Evolutionary conservation across 257 asterid species (phyloP), one percentile per base, ranked within the genome.

Genomic region (Lycium ferocissimum): DNA sequence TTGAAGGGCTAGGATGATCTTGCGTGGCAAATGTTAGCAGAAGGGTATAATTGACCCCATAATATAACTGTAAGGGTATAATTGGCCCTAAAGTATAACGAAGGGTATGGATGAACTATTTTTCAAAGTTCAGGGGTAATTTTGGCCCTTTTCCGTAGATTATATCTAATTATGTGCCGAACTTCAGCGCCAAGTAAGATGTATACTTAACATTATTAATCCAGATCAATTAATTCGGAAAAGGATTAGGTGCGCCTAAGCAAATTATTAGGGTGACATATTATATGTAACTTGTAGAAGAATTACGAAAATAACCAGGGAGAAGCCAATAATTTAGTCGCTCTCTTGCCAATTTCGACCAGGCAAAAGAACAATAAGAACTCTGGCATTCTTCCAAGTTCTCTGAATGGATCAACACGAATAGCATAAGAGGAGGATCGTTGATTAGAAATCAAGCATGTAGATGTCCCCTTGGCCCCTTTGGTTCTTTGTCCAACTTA

Each of bases 301-400:
- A 14, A 14, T 69, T 14, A 14, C 26, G 76, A 69, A 37, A 7
- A 40, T 40, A 45, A 1, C 57, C 18, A 43, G 18, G 11, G 6
- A 22, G 38, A 63, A 18, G 35, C 37, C 37, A 71, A 18, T 71
- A 17, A 71, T 71, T 43, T 71, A 12, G 35, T 71, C 37, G 35
- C 57, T n/a, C 5, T 43, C 37, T 18, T 72, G 49, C 80, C 57
- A 43, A 9, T 72, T 43, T 72, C 18, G 35, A 72, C 6, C 57
- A 72, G 80, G 80, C 38, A n/a, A 72, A 72, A 72, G 37, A 43
- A 43, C 38, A 72, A n/a, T 17, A 72, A n/a, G 18, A 72, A 9
- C 35, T 72, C 80, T 72, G 80, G 80, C 80, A 43, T 45, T 72
- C 58, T 72, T 72, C 57, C 37, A 43, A 43, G 33, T 43, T 71